Evolutionary conservation across 2,329 filamentous ascomycete species (phyloP).

Genomic region (Claviceps sp.): DNA sequence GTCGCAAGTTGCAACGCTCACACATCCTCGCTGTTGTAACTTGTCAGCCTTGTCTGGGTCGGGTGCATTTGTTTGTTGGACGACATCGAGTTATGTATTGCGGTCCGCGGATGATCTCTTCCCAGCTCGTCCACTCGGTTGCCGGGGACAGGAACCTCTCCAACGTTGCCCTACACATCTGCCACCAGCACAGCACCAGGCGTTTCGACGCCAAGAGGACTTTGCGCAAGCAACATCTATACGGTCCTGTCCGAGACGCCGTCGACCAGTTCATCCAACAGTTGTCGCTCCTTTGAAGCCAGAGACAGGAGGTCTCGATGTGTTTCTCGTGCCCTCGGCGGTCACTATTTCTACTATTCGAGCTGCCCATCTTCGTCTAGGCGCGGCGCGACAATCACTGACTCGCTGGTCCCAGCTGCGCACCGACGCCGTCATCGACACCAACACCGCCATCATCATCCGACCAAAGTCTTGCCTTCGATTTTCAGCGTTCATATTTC

Average conservation of each 20-base stretch:
- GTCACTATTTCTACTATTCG: neutral
- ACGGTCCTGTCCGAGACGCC: neutral
- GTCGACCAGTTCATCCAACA: neutral
- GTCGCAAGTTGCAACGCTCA: neutral
- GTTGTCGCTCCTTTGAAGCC: neutral
- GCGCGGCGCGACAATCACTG: slow-evolving; percentile 8
- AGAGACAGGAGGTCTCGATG: neutral
- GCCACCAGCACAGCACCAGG: neutral
- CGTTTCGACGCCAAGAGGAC: neutral
- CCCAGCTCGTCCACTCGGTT: neutral
- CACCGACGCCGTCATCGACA: neutral
- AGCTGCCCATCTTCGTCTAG: neutral
- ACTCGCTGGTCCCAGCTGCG: slow-evolving; percentile 8
- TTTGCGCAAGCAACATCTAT: neutral
- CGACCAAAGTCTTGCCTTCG: neutral
- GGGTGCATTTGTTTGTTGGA: neutral
- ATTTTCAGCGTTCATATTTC: neutral
- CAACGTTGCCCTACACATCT: neutral
- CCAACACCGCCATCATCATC: neutral
- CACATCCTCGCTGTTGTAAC: neutral
- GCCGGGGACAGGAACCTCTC: neutral
- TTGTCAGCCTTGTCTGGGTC: neutral
- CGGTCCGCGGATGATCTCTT: neutral
- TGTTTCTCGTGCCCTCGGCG: neutral
- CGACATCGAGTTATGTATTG: neutral